A percentile compares a stretch with the other conserved stretches of the same genome.
phyloP scores from a whole-genome alignment of 1,139 yeast species.

The Saccharomycopsis hybrid region DNA sequence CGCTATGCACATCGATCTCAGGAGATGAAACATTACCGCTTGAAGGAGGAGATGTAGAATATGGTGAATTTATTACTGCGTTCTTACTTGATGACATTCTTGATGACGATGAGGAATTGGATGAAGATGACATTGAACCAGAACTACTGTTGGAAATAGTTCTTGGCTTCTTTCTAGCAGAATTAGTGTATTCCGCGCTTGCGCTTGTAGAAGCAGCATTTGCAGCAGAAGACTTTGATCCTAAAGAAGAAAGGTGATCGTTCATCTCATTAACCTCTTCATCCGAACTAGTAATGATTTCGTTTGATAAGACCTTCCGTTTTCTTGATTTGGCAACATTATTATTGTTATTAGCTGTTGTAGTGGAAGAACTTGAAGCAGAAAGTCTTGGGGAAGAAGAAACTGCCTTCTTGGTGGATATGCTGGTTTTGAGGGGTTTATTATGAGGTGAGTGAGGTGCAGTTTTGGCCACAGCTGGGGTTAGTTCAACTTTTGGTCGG shows the following conservation, averaged over 20 bases:
- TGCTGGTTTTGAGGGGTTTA: not conserved
- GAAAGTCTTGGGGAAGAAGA: conserved; percentile 4
- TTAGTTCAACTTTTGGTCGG: conserved; percentile 6
- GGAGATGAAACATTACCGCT: conserved; percentile 9
- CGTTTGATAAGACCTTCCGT: conserved; percentile 1
- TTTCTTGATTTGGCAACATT: conserved; percentile 1
- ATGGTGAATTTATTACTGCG: not conserved
- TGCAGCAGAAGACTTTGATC: not conserved
- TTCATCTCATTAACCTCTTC: not conserved
- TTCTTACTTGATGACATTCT: not conserved
- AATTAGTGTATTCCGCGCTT: not conserved
- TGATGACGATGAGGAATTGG: conserved; percentile 11
- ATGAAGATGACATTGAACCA: conserved; percentile 8
- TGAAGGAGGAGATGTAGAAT: conserved; percentile 9
- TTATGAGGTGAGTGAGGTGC: not conserved
- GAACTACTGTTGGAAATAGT: conserved; percentile 9
- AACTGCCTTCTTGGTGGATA: conserved; percentile 1
- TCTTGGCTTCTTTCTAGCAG: conserved; percentile 2
- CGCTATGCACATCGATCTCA: not conserved
- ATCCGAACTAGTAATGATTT: conserved; percentile 5
- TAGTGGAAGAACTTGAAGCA: not conserved
- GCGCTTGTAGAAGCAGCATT: not conserved
- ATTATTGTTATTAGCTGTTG: not conserved
- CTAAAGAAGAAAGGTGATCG: conserved; percentile 5
- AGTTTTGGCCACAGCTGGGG: not conserved